These are phyloP conservation scores for Sphaerobolus stellatus DNA, from an alignment of 1,284 basidiomycete genomes.

Conservation along the genomic window DNA sequence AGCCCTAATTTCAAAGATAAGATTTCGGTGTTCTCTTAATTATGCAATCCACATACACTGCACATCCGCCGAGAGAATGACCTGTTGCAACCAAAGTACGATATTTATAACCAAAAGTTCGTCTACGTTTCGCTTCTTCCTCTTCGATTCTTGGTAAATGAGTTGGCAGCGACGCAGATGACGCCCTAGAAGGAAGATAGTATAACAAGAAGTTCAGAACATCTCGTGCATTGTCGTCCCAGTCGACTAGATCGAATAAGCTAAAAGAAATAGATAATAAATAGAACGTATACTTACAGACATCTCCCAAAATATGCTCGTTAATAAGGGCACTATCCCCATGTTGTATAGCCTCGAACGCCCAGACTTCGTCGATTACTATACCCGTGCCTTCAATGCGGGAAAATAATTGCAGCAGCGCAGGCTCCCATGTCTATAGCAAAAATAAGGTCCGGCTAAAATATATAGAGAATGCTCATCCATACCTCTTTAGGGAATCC, in stretches of 20 bases:
- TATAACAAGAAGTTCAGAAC: constrained; percentile 67
- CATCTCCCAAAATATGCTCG: constrained; percentile 46
- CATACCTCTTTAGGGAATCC: constrained; percentile 80
- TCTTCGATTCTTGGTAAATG: constrained; percentile 49
- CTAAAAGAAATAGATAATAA: background rate
- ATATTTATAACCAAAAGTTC: constrained; percentile 42
- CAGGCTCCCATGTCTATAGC: constrained; percentile 65
- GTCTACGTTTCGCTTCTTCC: constrained; percentile 41
- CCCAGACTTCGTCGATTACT: constrained; percentile 73
- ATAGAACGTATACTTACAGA: constrained; percentile 43
- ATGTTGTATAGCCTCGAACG: constrained; percentile 75
- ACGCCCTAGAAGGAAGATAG: constrained; percentile 50
- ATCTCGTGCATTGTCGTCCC: constrained; percentile 70
- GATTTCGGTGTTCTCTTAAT: constrained; percentile 7
- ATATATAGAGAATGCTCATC: background rate
- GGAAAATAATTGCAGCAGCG: constrained; percentile 42
- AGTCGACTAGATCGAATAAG: constrained; percentile 50
- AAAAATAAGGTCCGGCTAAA: background rate
- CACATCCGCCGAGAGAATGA: constrained; percentile 81
- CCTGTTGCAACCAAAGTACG: constrained; percentile 66
- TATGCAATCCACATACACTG: constrained; percentile 46
- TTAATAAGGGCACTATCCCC: constrained; percentile 76
- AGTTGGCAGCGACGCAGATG: constrained; percentile 40
- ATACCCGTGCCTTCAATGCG: background rate
- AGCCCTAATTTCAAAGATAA: constrained; percentile 35